phyloP scores from a whole-genome alignment of 768 basidiomycete genomes.

The Suillus weaverae region DNA sequence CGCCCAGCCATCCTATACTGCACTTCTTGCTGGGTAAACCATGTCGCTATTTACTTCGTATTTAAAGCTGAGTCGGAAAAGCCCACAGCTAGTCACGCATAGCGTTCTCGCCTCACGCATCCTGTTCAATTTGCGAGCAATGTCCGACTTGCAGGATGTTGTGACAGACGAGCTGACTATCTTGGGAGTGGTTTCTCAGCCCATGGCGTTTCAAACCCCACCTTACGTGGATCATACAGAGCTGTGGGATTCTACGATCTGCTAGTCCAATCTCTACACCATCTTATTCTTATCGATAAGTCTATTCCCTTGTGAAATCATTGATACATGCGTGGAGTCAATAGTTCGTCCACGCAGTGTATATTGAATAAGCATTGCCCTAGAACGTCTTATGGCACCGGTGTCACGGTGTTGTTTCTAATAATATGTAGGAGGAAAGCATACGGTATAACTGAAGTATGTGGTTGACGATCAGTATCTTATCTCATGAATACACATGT shows the following conservation, averaged over 20 bases:
- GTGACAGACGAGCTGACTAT: background rate
- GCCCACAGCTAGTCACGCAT: background rate
- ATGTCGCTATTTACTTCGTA: too few species aligned
- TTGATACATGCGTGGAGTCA: background rate
- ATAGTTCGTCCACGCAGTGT: background rate
- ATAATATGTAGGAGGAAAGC: background rate
- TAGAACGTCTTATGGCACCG: background rate
- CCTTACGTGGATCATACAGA: background rate
- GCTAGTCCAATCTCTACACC: background rate
- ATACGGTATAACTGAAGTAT: background rate
- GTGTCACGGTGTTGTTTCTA: too few species aligned
- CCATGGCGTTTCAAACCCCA: background rate
- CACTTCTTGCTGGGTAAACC: background rate
- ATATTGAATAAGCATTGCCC: background rate
- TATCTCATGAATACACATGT: background rate
- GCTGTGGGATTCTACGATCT: background rate
- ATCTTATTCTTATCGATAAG: background rate
- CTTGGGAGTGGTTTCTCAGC: background rate
- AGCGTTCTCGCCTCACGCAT: conserved; percentile 1
- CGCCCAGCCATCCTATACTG: background rate
- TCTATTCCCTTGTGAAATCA: background rate
- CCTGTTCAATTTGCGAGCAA: conserved; percentile 1
- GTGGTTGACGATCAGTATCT: background rate
- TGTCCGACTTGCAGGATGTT: background rate
- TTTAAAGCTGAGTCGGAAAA: background rate